Conservation (phyloP, 2,329 filamentous ascomycete genomes). For the Aspergillus flavus region DNA sequence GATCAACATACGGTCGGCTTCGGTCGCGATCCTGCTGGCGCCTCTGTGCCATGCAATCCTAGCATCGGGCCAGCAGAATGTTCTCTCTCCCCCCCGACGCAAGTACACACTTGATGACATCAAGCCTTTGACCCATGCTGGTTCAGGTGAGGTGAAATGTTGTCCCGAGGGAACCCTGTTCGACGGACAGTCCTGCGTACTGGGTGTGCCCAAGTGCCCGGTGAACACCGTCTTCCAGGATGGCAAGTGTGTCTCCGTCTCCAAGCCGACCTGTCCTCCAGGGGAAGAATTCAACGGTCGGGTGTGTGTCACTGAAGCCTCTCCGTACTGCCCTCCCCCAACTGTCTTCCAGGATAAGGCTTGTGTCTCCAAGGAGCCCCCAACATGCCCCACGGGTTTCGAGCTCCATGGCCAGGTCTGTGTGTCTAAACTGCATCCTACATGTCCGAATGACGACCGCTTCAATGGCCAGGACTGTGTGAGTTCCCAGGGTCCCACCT, state of each 20-base stretch:
- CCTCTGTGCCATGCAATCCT: not conserved
- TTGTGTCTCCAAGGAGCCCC: not conserved
- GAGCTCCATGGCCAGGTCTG: not conserved
- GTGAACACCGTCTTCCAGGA: not conserved
- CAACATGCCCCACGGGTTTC: not conserved
- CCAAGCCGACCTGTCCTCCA: not conserved
- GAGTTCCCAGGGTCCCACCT: not conserved
- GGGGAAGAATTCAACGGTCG: not conserved
- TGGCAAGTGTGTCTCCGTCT: not conserved
- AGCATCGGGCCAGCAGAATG: not conserved
- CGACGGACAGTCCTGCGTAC: not conserved
- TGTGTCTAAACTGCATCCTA: not conserved
- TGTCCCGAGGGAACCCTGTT: not conserved
- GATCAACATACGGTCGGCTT: slow-evolving; percentile 9
- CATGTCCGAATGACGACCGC: not conserved
- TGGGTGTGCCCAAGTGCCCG: not conserved
- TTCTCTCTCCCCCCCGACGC: not conserved
- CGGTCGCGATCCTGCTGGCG: slow-evolving; percentile 13
- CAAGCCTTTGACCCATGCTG: not conserved
- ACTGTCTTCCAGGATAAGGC: not conserved
- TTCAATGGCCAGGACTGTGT: not conserved
- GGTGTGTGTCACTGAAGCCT: not conserved
- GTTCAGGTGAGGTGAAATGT: not conserved
- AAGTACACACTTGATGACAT: not conserved
- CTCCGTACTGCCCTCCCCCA: not conserved